These are phyloP conservation scores for Solanum boliviense DNA, from an alignment of 257 asterid species.

Conservation along the genomic window DNA sequence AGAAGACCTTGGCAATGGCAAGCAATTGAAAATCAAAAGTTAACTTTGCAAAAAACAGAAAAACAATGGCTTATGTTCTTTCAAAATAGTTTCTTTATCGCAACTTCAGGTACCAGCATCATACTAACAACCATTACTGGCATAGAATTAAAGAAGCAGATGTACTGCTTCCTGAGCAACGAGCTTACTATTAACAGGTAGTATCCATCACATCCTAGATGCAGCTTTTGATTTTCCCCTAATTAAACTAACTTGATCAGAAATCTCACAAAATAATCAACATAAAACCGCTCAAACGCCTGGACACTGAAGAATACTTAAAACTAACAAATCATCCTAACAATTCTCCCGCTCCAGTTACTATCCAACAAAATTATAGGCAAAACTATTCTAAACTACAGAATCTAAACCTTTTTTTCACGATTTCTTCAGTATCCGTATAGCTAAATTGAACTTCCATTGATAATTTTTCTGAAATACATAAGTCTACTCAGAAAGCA, in stretches of 20 bases:
- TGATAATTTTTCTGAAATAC: neutral
- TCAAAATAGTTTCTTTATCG: neutral
- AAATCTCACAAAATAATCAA: neutral
- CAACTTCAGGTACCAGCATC: neutral
- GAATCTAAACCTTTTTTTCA: neutral
- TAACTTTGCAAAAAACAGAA: neutral
- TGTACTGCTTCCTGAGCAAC: neutral
- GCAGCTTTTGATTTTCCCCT: neutral
- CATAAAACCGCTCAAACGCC: neutral
- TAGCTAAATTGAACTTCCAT: neutral
- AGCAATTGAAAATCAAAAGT: neutral
- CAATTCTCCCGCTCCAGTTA: neutral
- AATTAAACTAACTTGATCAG: neutral
- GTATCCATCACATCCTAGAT: neutral
- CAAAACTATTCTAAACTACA: neutral
- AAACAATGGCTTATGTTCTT: neutral
- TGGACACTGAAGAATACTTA: neutral
- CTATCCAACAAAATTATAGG: neutral
- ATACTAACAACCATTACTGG: neutral
- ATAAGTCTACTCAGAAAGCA: neutral
- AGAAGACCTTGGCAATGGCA: neutral
- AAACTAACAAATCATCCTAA: neutral
- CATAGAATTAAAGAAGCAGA: neutral
- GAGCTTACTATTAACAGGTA: neutral
- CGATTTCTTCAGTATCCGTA: neutral